These are phyloP conservation scores for Trichoderma oligosporum DNA, from an alignment of 2,329 filamentous ascomycete species.

Conservation along the genomic window DNA sequence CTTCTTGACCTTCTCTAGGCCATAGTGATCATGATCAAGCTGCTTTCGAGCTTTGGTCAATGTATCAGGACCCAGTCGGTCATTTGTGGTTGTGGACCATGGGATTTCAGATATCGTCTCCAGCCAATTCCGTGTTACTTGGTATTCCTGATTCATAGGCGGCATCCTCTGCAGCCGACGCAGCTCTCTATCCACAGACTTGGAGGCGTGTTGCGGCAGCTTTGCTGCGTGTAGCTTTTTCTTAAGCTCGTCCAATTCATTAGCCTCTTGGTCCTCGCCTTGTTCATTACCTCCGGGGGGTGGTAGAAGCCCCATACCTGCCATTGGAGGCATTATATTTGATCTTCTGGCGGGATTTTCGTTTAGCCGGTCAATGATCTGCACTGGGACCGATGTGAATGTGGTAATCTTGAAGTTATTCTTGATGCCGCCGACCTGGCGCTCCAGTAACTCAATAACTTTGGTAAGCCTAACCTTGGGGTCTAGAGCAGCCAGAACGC, in stretches of 20 bases:
- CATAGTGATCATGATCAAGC: constrained; percentile 93
- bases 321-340: constrained; percentile 38
- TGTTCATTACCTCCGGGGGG: constrained; percentile 42
- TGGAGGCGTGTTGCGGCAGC: constrained; percentile 78
- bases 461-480: constrained; percentile 73
- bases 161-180: constrained; percentile 92
- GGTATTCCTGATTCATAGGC: constrained; percentile 91
- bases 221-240: constrained; percentile 80
- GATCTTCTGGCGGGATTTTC: constrained; percentile 37
- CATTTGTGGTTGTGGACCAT: constrained; percentile 80
- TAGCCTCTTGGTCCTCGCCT: constrained; percentile 74
- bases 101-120: constrained; percentile 93
- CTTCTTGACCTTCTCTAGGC: constrained; percentile 96
- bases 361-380: constrained; percentile 54
- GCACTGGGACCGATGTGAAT: constrained; percentile 63
- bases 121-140: constrained; percentile 87
- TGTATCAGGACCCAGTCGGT: constrained; percentile 78
- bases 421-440: constrained; percentile 80
- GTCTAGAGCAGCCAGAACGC: constrained; percentile 76
- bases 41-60: constrained; percentile 78
- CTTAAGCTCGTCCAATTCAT: constrained; percentile 87
- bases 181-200: constrained; percentile 86
- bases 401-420: constrained; percentile 82
- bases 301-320: constrained; percentile 36
- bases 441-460: constrained; percentile 78